These are phyloP conservation scores for Rhynchospora tenuis DNA, from an alignment of 176 grass and related monocot genomes.

Conservation along the genomic window DNA sequence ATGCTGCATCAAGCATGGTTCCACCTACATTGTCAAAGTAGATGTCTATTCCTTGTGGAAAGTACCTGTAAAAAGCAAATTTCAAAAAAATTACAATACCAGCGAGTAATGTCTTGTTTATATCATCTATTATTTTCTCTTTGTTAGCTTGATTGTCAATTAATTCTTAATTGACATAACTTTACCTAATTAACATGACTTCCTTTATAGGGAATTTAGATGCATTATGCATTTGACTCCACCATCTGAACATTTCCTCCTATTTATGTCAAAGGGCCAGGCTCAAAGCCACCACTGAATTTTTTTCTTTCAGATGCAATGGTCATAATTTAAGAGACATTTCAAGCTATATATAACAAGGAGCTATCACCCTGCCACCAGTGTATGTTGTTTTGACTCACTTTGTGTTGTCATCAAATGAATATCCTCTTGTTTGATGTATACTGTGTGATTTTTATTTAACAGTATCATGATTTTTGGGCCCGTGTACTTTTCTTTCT, in stretches of 20 bases:
- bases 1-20: slow-evolving; percentile 53
- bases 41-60: slow-evolving; percentile 75
- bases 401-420: background rate
- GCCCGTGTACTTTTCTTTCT: background rate
- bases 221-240: background rate
- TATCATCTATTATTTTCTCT: background rate
- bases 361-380: background rate
- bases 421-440: background rate
- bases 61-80: slow-evolving; percentile 34
- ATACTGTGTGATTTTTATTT: background rate
- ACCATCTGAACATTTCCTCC: background rate
- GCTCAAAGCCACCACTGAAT: background rate
- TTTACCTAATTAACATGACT: no score
- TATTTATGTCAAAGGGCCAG: background rate
- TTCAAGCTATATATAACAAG: background rate
- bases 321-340: background rate
- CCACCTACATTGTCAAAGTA: slow-evolving; percentile 88
- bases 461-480: background rate
- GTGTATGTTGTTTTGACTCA: background rate
- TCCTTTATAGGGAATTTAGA: background rate
- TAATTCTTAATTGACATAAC: background rate
- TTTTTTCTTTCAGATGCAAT: background rate
- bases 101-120: background rate
- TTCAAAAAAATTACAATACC: background rate
- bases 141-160: background rate